phyloP scores from a whole-genome alignment of 1,139 yeast species.

The Yamadazyma aaseri region DNA sequence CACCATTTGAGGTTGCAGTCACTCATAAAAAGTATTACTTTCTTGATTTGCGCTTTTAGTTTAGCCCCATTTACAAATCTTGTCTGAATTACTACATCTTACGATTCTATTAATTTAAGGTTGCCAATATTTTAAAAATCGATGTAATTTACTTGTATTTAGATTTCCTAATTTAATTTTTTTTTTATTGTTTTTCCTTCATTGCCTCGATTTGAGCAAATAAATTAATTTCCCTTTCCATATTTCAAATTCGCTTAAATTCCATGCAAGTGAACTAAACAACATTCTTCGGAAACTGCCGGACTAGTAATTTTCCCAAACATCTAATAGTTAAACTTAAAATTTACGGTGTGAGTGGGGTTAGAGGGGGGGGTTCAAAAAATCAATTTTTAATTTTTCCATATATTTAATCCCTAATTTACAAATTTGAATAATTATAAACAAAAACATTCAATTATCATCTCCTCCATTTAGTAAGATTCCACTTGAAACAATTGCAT shows the following conservation, averaged over 20 bases:
- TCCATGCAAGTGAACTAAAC: background rate
- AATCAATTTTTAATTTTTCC: background rate
- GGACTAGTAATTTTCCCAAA: too few relatives aligned
- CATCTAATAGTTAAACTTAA: too few relatives aligned
- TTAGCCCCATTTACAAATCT: too few relatives aligned
- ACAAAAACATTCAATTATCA: constrained; percentile 6
- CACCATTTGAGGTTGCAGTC: background rate
- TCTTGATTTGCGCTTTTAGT: background rate
- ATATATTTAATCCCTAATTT: constrained; percentile 1
- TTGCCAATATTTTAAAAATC: too few relatives aligned
- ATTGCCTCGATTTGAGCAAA: too few relatives aligned
- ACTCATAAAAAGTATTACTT: background rate
- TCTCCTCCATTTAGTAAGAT: constrained; percentile 30
- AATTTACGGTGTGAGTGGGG: too few relatives aligned
- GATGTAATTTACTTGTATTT: too few relatives aligned
- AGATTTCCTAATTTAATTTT: too few relatives aligned
- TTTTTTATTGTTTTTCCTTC: too few relatives aligned
- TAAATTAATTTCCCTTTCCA: too few relatives aligned
- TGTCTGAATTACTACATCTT: too few relatives aligned
- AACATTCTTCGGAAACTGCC: background rate
- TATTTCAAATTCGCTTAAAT: background rate
- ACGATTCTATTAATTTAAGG: too few relatives aligned
- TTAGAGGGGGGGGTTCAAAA: background rate
- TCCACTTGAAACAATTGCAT: constrained; percentile 33
- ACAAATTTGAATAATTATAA: background rate